Evolutionary conservation across 371 early-diverging fungal genomes (phyloP).

Genomic region (Haplosporangium sp.): DNA sequence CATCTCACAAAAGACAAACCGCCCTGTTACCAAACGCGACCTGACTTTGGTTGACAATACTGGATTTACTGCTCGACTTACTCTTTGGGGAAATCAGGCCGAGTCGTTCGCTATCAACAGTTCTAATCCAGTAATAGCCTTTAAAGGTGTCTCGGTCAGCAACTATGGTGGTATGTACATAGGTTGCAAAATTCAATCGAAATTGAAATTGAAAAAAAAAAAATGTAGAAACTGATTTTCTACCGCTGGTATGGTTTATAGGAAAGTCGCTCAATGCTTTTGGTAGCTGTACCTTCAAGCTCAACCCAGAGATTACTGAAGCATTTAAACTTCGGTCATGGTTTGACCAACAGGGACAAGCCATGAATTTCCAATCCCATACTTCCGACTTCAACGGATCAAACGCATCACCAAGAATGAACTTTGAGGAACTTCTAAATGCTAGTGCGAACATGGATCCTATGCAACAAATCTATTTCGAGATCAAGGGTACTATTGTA

Average conservation of each 20-base stretch:
- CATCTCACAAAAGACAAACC: slow-evolving; percentile 74
- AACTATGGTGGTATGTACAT: slow-evolving; percentile 82
- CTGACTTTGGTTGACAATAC: slow-evolving; percentile 86
- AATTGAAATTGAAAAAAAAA: too few relatives aligned
- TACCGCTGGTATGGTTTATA: slow-evolving; percentile 11
- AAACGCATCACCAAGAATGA: slow-evolving; percentile 61
- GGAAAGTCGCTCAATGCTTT: slow-evolving; percentile 77
- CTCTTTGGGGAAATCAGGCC: slow-evolving; percentile 93
- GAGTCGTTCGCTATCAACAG: slow-evolving; percentile 68
- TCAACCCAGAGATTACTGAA: slow-evolving; percentile 91
- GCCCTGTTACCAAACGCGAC: slow-evolving; percentile 88
- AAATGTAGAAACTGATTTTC: neutral
- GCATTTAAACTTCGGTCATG: slow-evolving; percentile 87
- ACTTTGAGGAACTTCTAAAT: slow-evolving; percentile 74
- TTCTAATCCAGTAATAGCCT: slow-evolving; percentile 77
- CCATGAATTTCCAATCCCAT: slow-evolving; percentile 58
- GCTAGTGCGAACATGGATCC: slow-evolving; percentile 72
- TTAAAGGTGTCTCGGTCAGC: slow-evolving; percentile 86
- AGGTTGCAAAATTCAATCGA: neutral
- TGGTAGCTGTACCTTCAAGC: slow-evolving; percentile 62
- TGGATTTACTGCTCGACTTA: slow-evolving; percentile 77
- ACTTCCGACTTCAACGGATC: slow-evolving; percentile 47
- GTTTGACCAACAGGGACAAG: slow-evolving; percentile 69
- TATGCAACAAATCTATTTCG: slow-evolving; percentile 25
- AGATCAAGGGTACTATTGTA: slow-evolving; percentile 45